These are phyloP conservation scores for Clarireedia sp. DNA, from an alignment of 2,329 filamentous ascomycete genomes.

Conservation along the genomic window DNA sequence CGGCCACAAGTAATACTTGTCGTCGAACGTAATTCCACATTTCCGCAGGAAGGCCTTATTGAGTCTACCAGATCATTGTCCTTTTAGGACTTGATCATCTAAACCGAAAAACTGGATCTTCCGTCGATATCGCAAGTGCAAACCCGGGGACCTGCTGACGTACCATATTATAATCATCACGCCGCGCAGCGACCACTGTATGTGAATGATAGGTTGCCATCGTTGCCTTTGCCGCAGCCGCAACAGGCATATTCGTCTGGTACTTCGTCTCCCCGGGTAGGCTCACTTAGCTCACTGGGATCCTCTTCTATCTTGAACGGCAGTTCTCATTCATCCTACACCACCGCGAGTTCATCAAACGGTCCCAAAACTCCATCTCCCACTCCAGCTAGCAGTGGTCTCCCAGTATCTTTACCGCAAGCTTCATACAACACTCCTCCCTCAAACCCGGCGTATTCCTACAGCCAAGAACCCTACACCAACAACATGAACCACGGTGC, in stretches of 20 bases:
- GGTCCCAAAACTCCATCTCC: slow-evolving; percentile 74
- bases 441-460: slow-evolving; percentile 34
- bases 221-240: slow-evolving; percentile 60
- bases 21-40: background rate
- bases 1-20: slow-evolving; percentile 10
- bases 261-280: slow-evolving; percentile 67
- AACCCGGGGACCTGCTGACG: slow-evolving; percentile 68
- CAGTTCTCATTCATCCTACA: slow-evolving; percentile 48
- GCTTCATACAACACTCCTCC: slow-evolving; percentile 28
- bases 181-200: slow-evolving; percentile 57
- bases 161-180: slow-evolving; percentile 61
- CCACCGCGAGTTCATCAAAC: slow-evolving; percentile 44
- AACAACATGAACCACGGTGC: slow-evolving; percentile 73
- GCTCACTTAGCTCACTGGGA: slow-evolving; percentile 58
- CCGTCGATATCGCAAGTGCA: slow-evolving; percentile 78
- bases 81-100: slow-evolving; percentile 25
- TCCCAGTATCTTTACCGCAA: slow-evolving; percentile 35
- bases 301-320: slow-evolving; percentile 43
- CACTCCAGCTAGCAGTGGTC: slow-evolving; percentile 43
- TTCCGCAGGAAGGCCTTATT: slow-evolving; percentile 17
- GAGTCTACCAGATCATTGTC: slow-evolving; percentile 24
- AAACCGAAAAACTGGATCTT: slow-evolving; percentile 90
- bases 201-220: slow-evolving; percentile 64
- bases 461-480: slow-evolving; percentile 32
- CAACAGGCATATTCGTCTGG: slow-evolving; percentile 57